Evolutionary conservation across 1,284 basidiomycete genomes (phyloP).

Genomic region (Apiotrichum laibachii): DNA sequence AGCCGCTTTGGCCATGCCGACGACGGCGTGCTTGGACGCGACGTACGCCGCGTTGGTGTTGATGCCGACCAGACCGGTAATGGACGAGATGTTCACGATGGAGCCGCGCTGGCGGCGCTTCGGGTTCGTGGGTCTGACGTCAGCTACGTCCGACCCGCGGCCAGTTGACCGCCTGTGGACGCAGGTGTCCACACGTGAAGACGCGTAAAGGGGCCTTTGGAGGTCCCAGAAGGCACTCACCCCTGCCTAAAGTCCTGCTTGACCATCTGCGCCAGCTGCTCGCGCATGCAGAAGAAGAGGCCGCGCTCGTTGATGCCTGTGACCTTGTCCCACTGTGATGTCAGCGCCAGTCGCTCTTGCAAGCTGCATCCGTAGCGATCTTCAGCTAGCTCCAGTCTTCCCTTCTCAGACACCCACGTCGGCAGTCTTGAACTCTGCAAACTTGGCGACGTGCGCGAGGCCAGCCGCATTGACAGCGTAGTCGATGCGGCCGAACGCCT

Average conservation of each 20-base stretch:
- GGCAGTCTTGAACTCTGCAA: slow-evolving; percentile 20
- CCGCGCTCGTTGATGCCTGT: slow-evolving; percentile 29
- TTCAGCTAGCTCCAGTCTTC: neutral
- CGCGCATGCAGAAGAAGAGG: slow-evolving; percentile 23
- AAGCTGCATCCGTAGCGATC: neutral
- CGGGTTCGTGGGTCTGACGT: neutral
- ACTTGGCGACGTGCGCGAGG: slow-evolving; percentile 21
- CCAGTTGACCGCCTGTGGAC: too few relatives aligned
- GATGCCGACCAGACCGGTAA: slow-evolving; percentile 9
- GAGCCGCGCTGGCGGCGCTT: slow-evolving; percentile 24
- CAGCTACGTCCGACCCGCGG: too few relatives aligned
- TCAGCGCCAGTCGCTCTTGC: neutral
- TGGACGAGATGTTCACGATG: slow-evolving; percentile 23
- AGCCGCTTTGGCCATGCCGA: slow-evolving; percentile 21
- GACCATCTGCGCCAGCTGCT: slow-evolving; percentile 21
- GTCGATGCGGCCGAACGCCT: slow-evolving; percentile 32
- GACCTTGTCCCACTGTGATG: slow-evolving; percentile 27
- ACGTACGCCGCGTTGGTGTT: slow-evolving; percentile 13
- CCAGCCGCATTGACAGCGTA: slow-evolving; percentile 40
- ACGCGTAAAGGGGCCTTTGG: neutral
- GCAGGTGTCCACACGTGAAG: neutral
- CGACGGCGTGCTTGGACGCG: slow-evolving; percentile 25
- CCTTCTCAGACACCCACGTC: slow-evolving; percentile 10
- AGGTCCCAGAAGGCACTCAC: neutral
- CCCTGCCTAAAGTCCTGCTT: slow-evolving; percentile 17